These are phyloP conservation scores for Hondaea fermentalgiana DNA, from an alignment of 108 stramenopile species.

Conservation along the genomic window DNA sequence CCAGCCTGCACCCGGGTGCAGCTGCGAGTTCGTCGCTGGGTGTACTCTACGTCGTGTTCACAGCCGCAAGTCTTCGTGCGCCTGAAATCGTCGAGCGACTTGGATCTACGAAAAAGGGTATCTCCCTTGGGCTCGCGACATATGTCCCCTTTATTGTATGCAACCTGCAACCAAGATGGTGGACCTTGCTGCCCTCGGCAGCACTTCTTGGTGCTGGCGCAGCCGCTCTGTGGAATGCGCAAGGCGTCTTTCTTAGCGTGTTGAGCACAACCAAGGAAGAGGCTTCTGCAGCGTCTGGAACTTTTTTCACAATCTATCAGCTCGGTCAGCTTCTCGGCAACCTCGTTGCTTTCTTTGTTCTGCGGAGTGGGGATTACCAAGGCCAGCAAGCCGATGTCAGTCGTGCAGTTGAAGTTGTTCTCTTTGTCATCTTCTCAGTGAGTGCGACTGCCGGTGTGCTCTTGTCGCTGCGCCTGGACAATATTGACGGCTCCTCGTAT, in stretches of 20 bases:
- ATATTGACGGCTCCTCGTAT: neutral
- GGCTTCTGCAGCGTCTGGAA: neutral
- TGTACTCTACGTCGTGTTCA: neutral
- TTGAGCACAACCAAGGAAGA: neutral
- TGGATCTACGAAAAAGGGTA: neutral
- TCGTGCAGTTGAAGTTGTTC: too few species aligned
- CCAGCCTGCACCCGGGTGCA: neutral
- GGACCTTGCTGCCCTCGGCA: neutral
- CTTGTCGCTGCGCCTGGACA: neutral
- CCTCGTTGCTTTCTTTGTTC: neutral
- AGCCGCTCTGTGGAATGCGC: neutral
- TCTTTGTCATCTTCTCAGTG: neutral
- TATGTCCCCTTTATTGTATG: neutral
- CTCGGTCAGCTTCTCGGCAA: neutral
- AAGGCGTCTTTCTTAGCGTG: neutral
- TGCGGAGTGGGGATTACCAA: neutral
- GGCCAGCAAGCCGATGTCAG: neutral
- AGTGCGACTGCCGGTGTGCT: neutral
- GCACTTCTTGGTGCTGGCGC: neutral
- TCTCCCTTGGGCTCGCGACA: neutral
- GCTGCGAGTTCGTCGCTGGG: neutral
- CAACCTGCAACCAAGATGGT: neutral
- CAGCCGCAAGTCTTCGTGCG: neutral
- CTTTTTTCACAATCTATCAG: neutral
- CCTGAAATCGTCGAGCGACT: neutral